phyloP scores from a whole-genome alignment of 768 basidiomycete species.

The Exidia glandulosa region DNA sequence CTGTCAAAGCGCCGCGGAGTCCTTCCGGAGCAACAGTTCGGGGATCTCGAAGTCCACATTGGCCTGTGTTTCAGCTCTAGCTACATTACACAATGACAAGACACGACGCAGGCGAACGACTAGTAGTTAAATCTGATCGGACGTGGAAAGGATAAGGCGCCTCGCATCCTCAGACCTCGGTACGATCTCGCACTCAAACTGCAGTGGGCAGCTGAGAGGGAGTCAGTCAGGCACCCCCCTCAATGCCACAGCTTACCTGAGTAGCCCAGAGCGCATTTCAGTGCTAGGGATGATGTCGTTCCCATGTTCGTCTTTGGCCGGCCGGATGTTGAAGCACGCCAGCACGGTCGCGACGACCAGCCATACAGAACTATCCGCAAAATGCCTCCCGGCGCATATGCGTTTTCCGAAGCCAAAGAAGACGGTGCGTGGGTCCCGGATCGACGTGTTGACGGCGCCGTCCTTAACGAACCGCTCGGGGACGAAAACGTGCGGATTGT shows the following conservation, averaged over 20 bases:
- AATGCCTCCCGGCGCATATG: constrained; percentile 15
- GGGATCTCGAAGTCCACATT: no score
- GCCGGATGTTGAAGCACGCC: constrained; percentile 14
- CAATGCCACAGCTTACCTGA: neutral
- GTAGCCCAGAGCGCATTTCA: neutral
- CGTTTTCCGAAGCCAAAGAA: constrained; percentile 6
- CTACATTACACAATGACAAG: no score
- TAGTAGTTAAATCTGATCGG: neutral
- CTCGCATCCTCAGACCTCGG: neutral
- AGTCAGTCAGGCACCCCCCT: neutral
- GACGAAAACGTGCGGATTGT: neutral
- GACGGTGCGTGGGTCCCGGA: neutral
- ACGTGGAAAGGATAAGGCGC: neutral
- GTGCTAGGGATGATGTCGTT: neutral
- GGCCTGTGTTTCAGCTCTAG: no score
- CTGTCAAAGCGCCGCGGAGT: no score
- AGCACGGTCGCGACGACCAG: constrained; percentile 15
- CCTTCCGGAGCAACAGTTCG: no score
- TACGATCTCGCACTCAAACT: neutral
- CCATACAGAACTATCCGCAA: constrained; percentile 15
- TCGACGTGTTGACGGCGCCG: neutral
- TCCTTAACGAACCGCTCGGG: neutral
- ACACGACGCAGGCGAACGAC: no score
- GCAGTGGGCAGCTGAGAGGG: neutral
- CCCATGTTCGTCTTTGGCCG: neutral